These are phyloP conservation scores for Penicillium expansum DNA, from an alignment of 2,329 filamentous ascomycete genomes.

Conservation along the genomic window DNA sequence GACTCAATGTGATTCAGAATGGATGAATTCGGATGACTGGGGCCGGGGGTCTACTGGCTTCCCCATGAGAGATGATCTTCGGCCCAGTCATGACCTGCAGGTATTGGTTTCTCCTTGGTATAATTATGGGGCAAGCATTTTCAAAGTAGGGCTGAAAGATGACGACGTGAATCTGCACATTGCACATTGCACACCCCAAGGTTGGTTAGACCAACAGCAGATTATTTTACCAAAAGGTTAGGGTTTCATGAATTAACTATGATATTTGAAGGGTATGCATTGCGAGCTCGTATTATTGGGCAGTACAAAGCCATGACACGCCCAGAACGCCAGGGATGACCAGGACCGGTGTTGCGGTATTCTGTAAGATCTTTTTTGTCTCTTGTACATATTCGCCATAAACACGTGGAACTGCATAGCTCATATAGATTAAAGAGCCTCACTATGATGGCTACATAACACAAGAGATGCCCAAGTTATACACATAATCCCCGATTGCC, in stretches of 20 bases:
- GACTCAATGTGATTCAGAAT: conserved; percentile 17
- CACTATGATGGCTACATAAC: background rate
- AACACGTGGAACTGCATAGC: conserved; percentile 3
- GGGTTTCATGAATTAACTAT: background rate
- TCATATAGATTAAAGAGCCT: background rate
- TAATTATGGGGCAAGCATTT: background rate
- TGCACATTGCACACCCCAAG: background rate
- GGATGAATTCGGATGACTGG: background rate
- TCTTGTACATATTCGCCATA: background rate
- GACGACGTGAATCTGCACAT: background rate
- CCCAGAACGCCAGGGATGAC: background rate
- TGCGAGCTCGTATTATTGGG: background rate
- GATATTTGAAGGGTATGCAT: background rate
- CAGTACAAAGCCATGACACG: background rate
- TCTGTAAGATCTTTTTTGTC: background rate
- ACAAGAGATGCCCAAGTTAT: background rate
- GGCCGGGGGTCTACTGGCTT: conserved; percentile 4
- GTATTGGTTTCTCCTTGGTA: background rate
- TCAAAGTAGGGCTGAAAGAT: conserved; percentile 8
- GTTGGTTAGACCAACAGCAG: background rate
- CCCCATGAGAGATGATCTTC: conserved; percentile 11
- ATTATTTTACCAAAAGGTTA: background rate
- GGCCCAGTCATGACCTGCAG: background rate
- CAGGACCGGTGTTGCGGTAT: background rate
- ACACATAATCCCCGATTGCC: background rate